Evolutionary conservation across 1,139 yeast species (phyloP).

Genomic region (Arxiozyma bovina): DNA sequence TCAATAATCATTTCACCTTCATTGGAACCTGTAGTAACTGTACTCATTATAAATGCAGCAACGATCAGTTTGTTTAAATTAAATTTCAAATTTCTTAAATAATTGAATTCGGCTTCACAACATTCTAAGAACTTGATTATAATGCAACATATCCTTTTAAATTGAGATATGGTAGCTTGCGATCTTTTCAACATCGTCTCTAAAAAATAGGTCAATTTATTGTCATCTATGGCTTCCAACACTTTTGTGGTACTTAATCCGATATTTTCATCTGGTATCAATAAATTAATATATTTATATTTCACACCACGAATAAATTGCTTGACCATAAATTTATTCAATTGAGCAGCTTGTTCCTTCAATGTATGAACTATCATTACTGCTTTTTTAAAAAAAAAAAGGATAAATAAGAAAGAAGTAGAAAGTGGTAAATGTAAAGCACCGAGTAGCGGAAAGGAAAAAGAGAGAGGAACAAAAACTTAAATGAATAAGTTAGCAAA

Average conservation of each 20-base stretch:
- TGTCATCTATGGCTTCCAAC: background rate
- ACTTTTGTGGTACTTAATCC: constrained; percentile 1
- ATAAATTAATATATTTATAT: background rate
- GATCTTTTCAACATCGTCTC: constrained; percentile 16
- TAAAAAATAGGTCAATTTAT: constrained; percentile 4
- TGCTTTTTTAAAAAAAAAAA: background rate
- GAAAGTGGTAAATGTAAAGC: background rate
- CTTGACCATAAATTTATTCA: background rate
- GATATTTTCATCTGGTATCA: background rate
- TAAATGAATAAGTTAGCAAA: background rate
- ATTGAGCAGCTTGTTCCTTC: constrained; percentile 3
- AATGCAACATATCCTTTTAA: constrained; percentile 23
- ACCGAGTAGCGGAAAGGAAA: background rate
- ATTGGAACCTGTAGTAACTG: constrained; percentile 11
- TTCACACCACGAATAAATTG: background rate
- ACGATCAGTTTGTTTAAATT: constrained; percentile 19
- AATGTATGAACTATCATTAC: constrained; percentile 1
- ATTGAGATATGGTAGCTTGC: constrained; percentile 14
- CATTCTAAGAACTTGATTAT: constrained; percentile 20
- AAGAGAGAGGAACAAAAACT: background rate
- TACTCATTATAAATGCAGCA: constrained; percentile 18
- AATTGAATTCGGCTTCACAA: constrained; percentile 15
- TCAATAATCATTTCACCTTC: constrained; percentile 11
- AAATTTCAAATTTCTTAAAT: constrained; percentile 17
- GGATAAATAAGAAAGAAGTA: background rate